phyloP scores from a whole-genome alignment of 257 asterid species.

The Solanum commersonii region DNA sequence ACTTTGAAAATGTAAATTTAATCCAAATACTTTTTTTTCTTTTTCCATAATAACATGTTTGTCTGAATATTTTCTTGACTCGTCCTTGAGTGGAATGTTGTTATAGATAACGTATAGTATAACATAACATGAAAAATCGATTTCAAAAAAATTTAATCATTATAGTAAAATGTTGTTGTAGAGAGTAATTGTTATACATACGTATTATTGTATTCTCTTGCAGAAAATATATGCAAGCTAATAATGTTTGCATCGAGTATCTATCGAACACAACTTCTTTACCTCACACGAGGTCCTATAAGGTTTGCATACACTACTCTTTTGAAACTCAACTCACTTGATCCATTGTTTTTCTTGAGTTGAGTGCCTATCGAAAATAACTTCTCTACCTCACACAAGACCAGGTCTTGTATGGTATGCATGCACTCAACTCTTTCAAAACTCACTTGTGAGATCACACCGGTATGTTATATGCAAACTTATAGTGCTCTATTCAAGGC shows the following conservation, averaged over 20 bases:
- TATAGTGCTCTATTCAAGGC: neutral
- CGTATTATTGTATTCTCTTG: neutral
- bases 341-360: neutral
- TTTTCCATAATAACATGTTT: neutral
- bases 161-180: neutral
- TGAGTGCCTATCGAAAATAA: neutral
- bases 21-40: neutral
- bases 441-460: neutral
- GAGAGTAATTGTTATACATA: neutral
- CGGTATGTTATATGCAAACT: neutral
- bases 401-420: neutral
- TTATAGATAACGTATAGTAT: neutral
- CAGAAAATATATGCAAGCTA: neutral
- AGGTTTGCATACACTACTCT: neutral
- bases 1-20: neutral
- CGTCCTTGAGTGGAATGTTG: neutral
- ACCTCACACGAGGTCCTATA: neutral
- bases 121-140: neutral
- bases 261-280: neutral
- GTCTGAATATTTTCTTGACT: neutral
- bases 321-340: no score
- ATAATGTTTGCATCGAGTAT: neutral
- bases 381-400: neutral
- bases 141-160: fast-evolving
- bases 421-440: neutral